Percentiles rank a stretch among this genome's conserved stretches.
phyloP scores from a whole-genome alignment of 495 filamentous ascomycete species.

The Neurospora hispaniola region DNA sequence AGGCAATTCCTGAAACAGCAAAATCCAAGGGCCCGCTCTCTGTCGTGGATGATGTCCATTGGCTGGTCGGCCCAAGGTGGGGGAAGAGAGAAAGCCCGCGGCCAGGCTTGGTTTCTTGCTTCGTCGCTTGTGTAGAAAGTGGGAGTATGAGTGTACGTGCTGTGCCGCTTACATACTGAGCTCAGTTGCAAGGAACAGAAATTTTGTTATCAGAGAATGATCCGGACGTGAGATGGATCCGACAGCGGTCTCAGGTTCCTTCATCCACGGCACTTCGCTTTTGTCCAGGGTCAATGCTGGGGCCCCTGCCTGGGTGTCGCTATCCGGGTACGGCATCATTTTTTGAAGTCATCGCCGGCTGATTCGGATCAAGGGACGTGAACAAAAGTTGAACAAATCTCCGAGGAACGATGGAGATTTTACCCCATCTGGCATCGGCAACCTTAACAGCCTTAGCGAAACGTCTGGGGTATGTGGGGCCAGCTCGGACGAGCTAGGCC shows the following conservation, averaged over 20 bases:
- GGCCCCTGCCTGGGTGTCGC: neutral
- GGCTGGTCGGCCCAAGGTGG: neutral
- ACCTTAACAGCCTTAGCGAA: neutral
- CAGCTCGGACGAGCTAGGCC: neutral
- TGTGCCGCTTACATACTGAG: too few relatives aligned
- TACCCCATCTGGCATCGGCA: neutral
- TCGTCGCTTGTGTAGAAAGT: neutral
- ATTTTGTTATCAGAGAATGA: neutral
- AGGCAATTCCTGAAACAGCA: slow-evolving; percentile 8
- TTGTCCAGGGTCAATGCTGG: neutral
- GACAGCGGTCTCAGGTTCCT: neutral
- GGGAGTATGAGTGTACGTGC: neutral
- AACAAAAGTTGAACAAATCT: neutral
- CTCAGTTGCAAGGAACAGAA: neutral
- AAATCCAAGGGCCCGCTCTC: slow-evolving; percentile 1
- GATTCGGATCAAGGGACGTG: neutral
- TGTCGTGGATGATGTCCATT: slow-evolving; percentile 8
- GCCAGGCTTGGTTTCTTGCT: neutral
- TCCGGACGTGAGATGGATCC: neutral
- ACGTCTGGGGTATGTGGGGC: neutral
- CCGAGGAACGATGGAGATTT: neutral
- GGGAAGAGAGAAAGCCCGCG: neutral
- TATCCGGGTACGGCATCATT: neutral
- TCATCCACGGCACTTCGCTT: neutral
- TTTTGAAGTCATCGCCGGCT: neutral